Conservation (phyloP, 345 rosid genomes). For the Ceriops tagal region DNA sequence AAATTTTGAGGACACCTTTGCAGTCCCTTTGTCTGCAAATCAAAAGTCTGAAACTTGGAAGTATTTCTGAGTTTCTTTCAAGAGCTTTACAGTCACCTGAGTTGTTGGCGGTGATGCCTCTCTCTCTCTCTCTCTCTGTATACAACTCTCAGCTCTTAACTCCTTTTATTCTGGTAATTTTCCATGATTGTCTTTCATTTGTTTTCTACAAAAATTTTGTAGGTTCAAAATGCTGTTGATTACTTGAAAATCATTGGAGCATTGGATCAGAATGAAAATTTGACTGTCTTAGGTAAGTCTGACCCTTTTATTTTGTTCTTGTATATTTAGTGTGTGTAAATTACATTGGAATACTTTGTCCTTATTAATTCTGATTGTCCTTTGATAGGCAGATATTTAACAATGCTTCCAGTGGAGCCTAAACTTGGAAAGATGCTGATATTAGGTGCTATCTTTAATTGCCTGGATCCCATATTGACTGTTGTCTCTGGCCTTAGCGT, state of each 20-base stretch:
- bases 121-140: neutral
- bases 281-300: slow-evolving; percentile 65
- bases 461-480: slow-evolving; percentile 83
- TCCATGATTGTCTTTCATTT: neutral
- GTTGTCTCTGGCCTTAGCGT: slow-evolving; percentile 86
- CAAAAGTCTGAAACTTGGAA: slow-evolving; percentile 78
- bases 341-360: neutral
- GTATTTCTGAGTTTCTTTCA: slow-evolving; percentile 75
- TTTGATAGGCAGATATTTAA: slow-evolving; percentile 70
- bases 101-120: slow-evolving; percentile 55
- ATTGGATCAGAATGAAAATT: slow-evolving; percentile 70
- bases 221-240: slow-evolving; percentile 93
- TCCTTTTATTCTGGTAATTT: neutral
- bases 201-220: slow-evolving; percentile 13
- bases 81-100: slow-evolving; percentile 93
- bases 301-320: neutral
- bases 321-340: neutral
- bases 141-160: neutral
- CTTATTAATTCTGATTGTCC: neutral
- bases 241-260: slow-evolving; percentile 86
- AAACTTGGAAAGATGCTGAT: slow-evolving; percentile 95
- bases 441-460: slow-evolving; percentile 76
- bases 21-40: slow-evolving; percentile 94
- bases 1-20: slow-evolving; percentile 88
- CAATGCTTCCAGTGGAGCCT: slow-evolving; percentile 92